Percentiles rank a stretch among this genome's conserved stretches.
Evolutionary conservation across 495 filamentous ascomycete species (phyloP).

Genomic region (Trichocladium antarcticum): DNA sequence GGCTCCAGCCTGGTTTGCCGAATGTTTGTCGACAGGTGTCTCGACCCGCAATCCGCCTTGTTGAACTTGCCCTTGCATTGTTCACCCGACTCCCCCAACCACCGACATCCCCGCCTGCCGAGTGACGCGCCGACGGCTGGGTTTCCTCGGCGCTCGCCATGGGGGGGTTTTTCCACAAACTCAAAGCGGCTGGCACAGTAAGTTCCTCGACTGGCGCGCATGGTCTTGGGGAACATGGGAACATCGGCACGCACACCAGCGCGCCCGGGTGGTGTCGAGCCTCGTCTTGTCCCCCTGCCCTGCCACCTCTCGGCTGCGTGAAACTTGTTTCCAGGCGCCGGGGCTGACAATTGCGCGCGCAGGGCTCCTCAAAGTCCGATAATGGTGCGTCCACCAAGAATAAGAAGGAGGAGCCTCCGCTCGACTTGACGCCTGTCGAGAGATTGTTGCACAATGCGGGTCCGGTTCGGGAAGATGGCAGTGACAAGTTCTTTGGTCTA

Average conservation of each 20-base stretch:
- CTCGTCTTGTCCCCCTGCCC: background rate
- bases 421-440: conserved; percentile 66
- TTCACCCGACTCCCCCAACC: background rate
- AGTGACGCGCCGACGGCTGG: conserved; percentile 11
- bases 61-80: background rate
- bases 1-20: background rate
- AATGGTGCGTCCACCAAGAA: conserved; percentile 30
- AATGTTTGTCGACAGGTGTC: conserved; percentile 3
- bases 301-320: background rate
- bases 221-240: background rate
- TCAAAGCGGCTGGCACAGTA: conserved; percentile 31
- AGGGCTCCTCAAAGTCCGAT: conserved; percentile 31
- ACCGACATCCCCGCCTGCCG: conserved; percentile 6
- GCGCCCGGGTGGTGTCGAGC: too few species aligned
- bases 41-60: background rate
- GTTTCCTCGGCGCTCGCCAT: conserved; percentile 22
- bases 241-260: background rate
- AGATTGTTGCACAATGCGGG: conserved; percentile 73
- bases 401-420: conserved; percentile 63
- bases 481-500: conserved; percentile 96
- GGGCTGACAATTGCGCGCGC: background rate
- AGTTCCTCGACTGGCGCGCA: conserved; percentile 3
- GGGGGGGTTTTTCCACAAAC: conserved; percentile 38
- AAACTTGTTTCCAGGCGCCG: background rate
- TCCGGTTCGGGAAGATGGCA: conserved; percentile 71